These are phyloP conservation scores for Kuraishia ogatae DNA, from an alignment of 805 yeast genomes.

Conservation along the genomic window DNA sequence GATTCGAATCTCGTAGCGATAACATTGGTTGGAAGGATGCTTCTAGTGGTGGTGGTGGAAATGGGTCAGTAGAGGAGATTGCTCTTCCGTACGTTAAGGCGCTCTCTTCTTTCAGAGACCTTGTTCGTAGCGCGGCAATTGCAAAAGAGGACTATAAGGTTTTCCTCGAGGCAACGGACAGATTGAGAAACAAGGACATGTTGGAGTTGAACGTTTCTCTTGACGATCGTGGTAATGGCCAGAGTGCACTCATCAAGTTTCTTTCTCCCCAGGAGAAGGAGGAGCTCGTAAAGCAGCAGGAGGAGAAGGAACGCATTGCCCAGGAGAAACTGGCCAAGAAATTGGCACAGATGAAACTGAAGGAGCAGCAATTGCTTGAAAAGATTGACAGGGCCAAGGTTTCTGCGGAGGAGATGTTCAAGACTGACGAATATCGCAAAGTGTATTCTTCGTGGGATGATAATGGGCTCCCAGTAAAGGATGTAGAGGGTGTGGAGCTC, in stretches of 20 bases:
- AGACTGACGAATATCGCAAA: constrained; percentile 28
- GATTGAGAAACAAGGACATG: constrained; percentile 62
- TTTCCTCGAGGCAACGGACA: constrained; percentile 65
- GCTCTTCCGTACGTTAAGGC: constrained; percentile 76
- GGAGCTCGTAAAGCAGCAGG: constrained; percentile 53
- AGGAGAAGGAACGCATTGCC: constrained; percentile 45
- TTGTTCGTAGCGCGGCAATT: constrained; percentile 69
- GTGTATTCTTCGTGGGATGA: constrained; percentile 74
- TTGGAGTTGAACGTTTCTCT: constrained; percentile 71
- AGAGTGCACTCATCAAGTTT: constrained; percentile 78
- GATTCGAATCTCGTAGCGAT: constrained; percentile 66
- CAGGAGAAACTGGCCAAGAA: constrained; percentile 52
- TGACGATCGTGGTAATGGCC: constrained; percentile 78
- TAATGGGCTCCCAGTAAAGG: constrained; percentile 73
- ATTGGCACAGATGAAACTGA: constrained; percentile 42
- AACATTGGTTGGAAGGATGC: constrained; percentile 64
- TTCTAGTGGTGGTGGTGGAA: constrained; percentile 13
- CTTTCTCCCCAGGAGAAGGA: constrained; percentile 59
- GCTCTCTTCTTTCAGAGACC: constrained; percentile 74
- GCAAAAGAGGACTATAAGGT: constrained; percentile 39
- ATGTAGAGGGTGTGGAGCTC: constrained; percentile 70
- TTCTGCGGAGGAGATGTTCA: constrained; percentile 69
- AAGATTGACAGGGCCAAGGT: constrained; percentile 57
- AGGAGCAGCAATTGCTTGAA: constrained; percentile 57
- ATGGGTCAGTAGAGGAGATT: constrained; percentile 45